Percentiles rank a stretch among this genome's conserved stretches.
Conservation (phyloP, 2,329 filamentous ascomycete species). For the Epichloe baconii region DNA sequence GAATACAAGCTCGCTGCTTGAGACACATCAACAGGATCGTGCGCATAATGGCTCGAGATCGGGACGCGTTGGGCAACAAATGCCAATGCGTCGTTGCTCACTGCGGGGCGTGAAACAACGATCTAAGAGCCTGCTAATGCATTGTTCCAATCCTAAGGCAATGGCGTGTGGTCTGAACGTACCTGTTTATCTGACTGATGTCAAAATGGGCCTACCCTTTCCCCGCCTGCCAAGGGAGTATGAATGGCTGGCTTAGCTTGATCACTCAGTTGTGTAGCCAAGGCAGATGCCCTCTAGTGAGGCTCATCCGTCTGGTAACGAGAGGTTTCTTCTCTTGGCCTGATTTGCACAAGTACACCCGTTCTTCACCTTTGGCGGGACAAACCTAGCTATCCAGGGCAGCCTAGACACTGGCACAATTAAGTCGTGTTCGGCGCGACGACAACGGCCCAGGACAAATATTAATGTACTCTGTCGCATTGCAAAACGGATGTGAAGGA, state of each 20-base stretch:
- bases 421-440: background rate
- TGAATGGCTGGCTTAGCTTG: background rate
- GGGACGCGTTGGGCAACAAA: background rate
- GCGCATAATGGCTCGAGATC: background rate
- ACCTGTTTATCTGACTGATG: background rate
- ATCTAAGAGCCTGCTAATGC: background rate
- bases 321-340: background rate
- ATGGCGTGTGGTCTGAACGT: background rate
- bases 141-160: background rate
- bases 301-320: background rate
- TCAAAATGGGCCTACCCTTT: background rate
- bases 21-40: background rate
- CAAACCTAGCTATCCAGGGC: background rate
- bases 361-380: background rate
- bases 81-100: too few relatives aligned
- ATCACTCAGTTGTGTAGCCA: background rate
- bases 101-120: background rate
- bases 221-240: background rate
- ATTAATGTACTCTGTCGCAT: too few relatives aligned
- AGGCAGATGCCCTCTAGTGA: background rate
- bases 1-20: background rate
- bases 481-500: too few relatives aligned
- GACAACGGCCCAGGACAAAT: background rate
- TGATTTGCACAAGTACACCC: background rate
- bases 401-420: background rate